A percentile compares a stretch with the other conserved stretches of the same genome.
Evolutionary conservation across 2,329 filamentous ascomycete genomes (phyloP).

Genomic region (Claviceps purpurea): DNA sequence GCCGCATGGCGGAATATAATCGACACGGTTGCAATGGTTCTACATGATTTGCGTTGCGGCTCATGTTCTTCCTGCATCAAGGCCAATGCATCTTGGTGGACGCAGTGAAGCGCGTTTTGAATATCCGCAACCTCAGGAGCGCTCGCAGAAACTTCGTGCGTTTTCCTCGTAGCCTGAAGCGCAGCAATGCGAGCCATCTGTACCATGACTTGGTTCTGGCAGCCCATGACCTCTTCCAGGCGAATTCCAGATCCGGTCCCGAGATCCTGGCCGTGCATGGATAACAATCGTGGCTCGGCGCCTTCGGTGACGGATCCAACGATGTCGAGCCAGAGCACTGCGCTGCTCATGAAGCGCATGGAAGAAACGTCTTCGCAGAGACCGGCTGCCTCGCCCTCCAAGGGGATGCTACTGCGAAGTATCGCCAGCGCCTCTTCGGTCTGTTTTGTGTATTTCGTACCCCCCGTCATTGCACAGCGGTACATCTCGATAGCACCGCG

Average conservation of each 20-base stretch:
- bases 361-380: slow-evolving; percentile 8
- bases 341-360: slow-evolving; percentile 9
- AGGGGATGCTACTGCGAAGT: slow-evolving; percentile 6
- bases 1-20: neutral
- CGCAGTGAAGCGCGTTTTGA: neutral
- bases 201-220: slow-evolving; percentile 9
- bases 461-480: neutral
- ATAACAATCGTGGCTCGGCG: slow-evolving; percentile 2
- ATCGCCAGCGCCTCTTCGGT: neutral
- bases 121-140: neutral
- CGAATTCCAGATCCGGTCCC: slow-evolving; percentile 6
- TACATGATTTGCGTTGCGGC: neutral
- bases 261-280: slow-evolving; percentile 7
- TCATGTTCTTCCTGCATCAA: neutral
- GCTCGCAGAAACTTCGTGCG: neutral
- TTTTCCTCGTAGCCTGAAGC: neutral
- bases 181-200: slow-evolving; percentile 9
- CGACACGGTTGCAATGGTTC: neutral
- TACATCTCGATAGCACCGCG: neutral
- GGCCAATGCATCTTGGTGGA: neutral
- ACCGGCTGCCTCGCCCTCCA: slow-evolving; percentile 10
- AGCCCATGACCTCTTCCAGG: slow-evolving; percentile 12
- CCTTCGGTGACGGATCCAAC: slow-evolving; percentile 8
- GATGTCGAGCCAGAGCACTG: slow-evolving; percentile 12
- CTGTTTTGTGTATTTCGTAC: neutral